Conservation (phyloP, 352 stramenopile genomes). For the Globisporangium spinosum region DNA sequence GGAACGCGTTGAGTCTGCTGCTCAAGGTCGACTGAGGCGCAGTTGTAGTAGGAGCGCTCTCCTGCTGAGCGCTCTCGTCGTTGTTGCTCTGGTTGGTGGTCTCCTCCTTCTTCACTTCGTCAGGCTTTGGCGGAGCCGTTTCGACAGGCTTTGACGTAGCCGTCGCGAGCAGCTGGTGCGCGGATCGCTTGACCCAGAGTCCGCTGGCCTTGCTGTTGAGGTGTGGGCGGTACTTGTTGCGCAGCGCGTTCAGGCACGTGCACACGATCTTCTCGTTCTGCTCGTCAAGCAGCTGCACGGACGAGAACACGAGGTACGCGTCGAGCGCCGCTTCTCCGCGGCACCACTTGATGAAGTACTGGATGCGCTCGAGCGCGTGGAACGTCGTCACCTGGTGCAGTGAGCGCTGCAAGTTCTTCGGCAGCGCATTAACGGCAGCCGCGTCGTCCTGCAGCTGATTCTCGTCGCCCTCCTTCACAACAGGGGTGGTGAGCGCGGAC, state of each 20-base stretch:
- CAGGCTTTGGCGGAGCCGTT: neutral
- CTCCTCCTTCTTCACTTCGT: neutral
- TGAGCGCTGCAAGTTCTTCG: conserved; percentile 70
- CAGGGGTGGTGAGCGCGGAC: conserved; percentile 33
- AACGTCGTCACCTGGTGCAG: conserved; percentile 72
- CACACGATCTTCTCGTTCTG: conserved; percentile 61
- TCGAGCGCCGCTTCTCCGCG: conserved; percentile 47
- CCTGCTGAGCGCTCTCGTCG: neutral
- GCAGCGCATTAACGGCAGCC: conserved; percentile 26
- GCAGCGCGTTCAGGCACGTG: conserved; percentile 56
- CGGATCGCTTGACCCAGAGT: conserved; percentile 11
- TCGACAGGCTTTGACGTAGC: neutral
- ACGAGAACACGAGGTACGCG: conserved; percentile 74
- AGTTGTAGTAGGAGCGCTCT: neutral
- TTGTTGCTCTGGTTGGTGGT: conserved; percentile 15
- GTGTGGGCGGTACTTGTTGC: conserved; percentile 47
- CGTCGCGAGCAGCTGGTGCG: neutral
- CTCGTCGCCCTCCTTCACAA: conserved; percentile 17
- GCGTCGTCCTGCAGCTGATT: conserved; percentile 9
- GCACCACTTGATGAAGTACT: conserved; percentile 86
- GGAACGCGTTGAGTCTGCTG: conserved; percentile 56
- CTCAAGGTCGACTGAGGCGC: neutral
- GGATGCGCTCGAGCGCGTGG: conserved; percentile 78
- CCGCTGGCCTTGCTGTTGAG: conserved; percentile 7
- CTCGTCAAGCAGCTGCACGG: conserved; percentile 77